Conservation (phyloP, 225 moss, liverwort and hornwort genomes). For the Polytrichum commune region DNA sequence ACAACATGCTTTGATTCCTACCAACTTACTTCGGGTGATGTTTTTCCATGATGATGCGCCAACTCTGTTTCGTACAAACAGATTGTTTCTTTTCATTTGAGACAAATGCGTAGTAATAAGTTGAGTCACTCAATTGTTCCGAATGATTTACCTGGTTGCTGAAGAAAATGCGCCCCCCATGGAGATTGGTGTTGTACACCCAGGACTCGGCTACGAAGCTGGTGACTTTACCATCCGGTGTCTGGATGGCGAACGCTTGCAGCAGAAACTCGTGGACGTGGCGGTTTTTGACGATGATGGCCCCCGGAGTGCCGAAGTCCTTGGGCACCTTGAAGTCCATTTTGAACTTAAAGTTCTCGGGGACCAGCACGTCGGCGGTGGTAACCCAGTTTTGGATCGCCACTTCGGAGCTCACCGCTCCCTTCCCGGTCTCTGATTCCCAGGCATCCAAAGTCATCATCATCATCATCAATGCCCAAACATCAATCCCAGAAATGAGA, state of each 20-base stretch:
- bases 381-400: slow-evolving; percentile 48
- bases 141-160: slow-evolving; percentile 54
- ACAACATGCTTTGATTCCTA: no score
- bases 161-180: slow-evolving; percentile 61
- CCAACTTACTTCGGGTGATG: no score
- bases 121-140: no score
- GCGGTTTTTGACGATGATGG: slow-evolving; percentile 66
- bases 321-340: slow-evolving; percentile 40
- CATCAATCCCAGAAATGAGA: no score
- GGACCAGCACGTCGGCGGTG: slow-evolving; percentile 34
- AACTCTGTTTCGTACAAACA: no score
- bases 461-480: no score
- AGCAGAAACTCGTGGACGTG: slow-evolving; percentile 79
- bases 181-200: slow-evolving; percentile 46
- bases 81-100: no score
- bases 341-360: slow-evolving; percentile 37
- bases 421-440: slow-evolving; percentile 35
- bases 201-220: slow-evolving; percentile 66
- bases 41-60: no score
- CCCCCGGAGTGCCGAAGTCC: slow-evolving; percentile 73
- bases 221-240: slow-evolving; percentile 30
- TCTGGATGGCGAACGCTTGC: slow-evolving; percentile 39
- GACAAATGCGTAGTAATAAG: no score
- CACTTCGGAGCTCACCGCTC: slow-evolving; percentile 41
- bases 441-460: background rate